Conservation (phyloP, 108 stramenopile species). For the Skeletonema tropicum region DNA sequence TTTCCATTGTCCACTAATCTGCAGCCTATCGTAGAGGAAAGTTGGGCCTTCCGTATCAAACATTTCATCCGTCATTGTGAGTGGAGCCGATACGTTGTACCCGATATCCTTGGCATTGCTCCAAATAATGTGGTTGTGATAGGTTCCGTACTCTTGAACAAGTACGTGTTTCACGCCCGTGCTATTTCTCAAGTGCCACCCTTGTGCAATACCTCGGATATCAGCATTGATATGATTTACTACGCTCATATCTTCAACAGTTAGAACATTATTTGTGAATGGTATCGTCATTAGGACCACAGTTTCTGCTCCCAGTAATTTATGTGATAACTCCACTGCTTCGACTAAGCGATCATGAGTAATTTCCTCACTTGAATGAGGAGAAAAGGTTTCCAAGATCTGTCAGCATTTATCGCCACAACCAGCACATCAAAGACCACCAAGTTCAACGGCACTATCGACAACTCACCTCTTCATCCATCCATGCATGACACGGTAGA, state of each 20-base stretch:
- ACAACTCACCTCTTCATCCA: constrained; percentile 35
- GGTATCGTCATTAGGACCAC: constrained; percentile 49
- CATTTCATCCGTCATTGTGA: constrained; percentile 12
- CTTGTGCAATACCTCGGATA: too few relatives aligned
- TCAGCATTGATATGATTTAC: too few relatives aligned
- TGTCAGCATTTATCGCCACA: too few relatives aligned
- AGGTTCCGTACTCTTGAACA: constrained; percentile 38
- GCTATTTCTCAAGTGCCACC: constrained; percentile 11
- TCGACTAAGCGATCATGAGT: too few relatives aligned
- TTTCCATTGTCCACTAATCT: constrained; percentile 14
- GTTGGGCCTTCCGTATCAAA: constrained; percentile 24
- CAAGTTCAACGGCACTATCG: too few relatives aligned
- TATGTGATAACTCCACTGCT: constrained; percentile 32
- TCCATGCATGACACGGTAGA: constrained; percentile 50
- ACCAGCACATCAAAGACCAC: too few relatives aligned
- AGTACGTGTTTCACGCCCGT: constrained; percentile 29
- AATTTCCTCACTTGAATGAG: too few relatives aligned
- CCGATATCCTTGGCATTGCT: too few relatives aligned
- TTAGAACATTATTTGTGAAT: constrained; percentile 54
- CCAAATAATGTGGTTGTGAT: background rate
- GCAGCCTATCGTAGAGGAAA: constrained; percentile 41
- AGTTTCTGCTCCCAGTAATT: constrained; percentile 42
- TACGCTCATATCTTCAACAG: constrained; percentile 14
- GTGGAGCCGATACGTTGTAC: background rate
- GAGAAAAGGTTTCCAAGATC: too few relatives aligned